These are phyloP conservation scores for Candida cerambycidarum DNA, from an alignment of 805 yeast species.

Conservation along the genomic window DNA sequence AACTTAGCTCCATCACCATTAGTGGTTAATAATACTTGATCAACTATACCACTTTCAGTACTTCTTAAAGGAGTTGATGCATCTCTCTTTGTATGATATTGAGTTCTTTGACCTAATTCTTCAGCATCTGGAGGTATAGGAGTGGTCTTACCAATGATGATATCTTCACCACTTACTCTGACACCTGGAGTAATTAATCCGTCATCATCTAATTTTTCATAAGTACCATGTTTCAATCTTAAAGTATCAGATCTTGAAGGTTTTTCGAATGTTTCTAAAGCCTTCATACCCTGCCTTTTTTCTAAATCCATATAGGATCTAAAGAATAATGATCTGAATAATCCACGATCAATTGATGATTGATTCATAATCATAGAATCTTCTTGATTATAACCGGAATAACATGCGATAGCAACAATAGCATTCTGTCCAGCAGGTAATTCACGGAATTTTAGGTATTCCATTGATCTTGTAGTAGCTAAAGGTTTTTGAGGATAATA, in stretches of 20 bases:
- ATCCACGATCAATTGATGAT: slow-evolving; percentile 93
- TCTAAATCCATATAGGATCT: slow-evolving; percentile 99
- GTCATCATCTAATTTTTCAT: slow-evolving; percentile 97
- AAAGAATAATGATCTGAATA: slow-evolving; percentile 93
- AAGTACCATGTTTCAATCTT: slow-evolving; percentile 95
- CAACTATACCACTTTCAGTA: slow-evolving; percentile 97
- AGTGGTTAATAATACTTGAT: slow-evolving; percentile 93
- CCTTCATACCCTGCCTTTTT: slow-evolving; percentile 97
- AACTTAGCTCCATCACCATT: slow-evolving; percentile 98
- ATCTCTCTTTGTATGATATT: slow-evolving; percentile 97
- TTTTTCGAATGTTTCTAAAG: slow-evolving; percentile 95
- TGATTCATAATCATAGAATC: slow-evolving; percentile 99
- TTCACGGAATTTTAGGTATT: slow-evolving; percentile 93
- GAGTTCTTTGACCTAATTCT: slow-evolving; percentile 97
- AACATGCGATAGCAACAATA: slow-evolving; percentile 96
- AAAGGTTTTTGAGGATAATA: slow-evolving; percentile 98
- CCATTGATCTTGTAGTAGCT: slow-evolving; percentile 98
- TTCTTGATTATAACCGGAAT: slow-evolving; percentile 98
- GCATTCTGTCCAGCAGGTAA: slow-evolving; percentile 99
- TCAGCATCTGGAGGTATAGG: slow-evolving; percentile 99
- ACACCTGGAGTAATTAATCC: slow-evolving; percentile 98
- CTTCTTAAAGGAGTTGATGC: slow-evolving; percentile 96
- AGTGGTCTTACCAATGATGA: slow-evolving; percentile 96
- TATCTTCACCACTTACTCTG: slow-evolving; percentile 98
- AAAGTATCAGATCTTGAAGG: slow-evolving; percentile 94